Evolutionary conservation across 305 asterid genomes (phyloP).

Genomic region (Euphrasia arctica): DNA sequence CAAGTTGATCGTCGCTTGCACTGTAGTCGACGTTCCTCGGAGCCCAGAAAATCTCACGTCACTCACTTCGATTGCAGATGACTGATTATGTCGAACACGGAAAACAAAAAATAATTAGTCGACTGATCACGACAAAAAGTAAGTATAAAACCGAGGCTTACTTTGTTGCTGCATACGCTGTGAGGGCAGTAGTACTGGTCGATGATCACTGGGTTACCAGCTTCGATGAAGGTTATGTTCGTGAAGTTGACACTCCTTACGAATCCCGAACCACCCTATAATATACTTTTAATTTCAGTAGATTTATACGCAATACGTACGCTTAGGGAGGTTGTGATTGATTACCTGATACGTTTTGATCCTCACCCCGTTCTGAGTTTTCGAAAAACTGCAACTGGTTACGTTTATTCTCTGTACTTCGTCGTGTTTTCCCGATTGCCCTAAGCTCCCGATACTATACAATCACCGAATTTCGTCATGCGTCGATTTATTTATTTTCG

Average conservation of each 20-base stretch:
- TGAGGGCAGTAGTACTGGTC: slow-evolving; percentile 53
- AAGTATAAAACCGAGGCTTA: slow-evolving; percentile 17
- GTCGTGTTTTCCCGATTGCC: slow-evolving; percentile 29
- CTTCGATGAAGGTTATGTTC: slow-evolving; percentile 31
- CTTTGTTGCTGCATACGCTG: slow-evolving; percentile 27
- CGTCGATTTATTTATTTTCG: too few species aligned
- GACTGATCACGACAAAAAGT: too few species aligned
- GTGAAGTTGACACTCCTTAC: slow-evolving; percentile 42
- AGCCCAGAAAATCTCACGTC: slow-evolving; percentile 33
- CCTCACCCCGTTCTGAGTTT: slow-evolving; percentile 43
- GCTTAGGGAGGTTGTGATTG: too few species aligned
- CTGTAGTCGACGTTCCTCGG: slow-evolving; percentile 33
- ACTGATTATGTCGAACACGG: slow-evolving; percentile 12
- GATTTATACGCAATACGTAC: too few species aligned
- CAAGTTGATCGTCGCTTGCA: slow-evolving; percentile 31
- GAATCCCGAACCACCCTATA: slow-evolving; percentile 51
- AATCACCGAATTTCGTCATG: too few species aligned
- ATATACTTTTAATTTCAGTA: background rate
- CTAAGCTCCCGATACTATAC: slow-evolving; percentile 49
- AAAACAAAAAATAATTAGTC: too few species aligned
- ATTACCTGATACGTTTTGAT: slow-evolving; percentile 61
- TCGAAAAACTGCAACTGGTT: slow-evolving; percentile 33
- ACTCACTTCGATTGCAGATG: slow-evolving; percentile 38
- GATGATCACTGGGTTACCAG: slow-evolving; percentile 45
- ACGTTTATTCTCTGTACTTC: slow-evolving; percentile 34